Base-by-base conservation (phyloP, 2,329 filamentous ascomycete genomes). In the Colletotrichum godetiae region DNA sequence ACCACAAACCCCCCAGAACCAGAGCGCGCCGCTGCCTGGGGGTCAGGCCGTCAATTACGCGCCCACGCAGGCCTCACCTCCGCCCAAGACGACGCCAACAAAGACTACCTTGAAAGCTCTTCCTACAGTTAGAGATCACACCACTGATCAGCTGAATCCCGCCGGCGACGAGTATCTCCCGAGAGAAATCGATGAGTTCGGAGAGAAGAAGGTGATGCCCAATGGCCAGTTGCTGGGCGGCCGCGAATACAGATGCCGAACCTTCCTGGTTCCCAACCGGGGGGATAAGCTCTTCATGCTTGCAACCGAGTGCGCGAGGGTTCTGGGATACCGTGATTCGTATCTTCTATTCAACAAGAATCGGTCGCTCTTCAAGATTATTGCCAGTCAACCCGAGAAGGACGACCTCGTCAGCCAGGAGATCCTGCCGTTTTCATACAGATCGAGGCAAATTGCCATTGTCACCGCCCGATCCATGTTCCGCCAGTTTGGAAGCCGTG, bases 271-370 rank as follows among this genome's bases (percentile, higher is more conserved):
- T 4, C 95, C 96, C 22, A 92, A 97, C 79, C 89, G 97, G 77
- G 95, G 94, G 33, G 93, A 97, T 76, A 98, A 98, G 84, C 89
- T 98, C 6, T 99, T 98, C 85, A 99, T 99, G 97, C 90, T 99
- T 65, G 97, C 97, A 46, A 99, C 97, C 19, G 97, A 99, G 84
- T 98, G 97, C 81, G 97, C 97, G 29, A 92, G 97, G 76, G 95
- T 98, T 4, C 87, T 98, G 27, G 94, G 95, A 59, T 99, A 99
- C 82, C 91, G 97, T 74, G 97, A 99, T 82, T 98, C 95, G n/a
- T 99, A 99, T 82, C 88, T 99, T 46, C 87, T 99, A 19, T 99
- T 99, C 87, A 98, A 98, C 89, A 98, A 98, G 86, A 98, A 99
- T 82, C 90, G 96, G 76, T 98, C 97, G 2, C 87, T 99, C 10